Evolutionary conservation across 345 rosid genomes (phyloP), one percentile per base, ranked within the genome.

Genomic region (Noccaea caerulescens): DNA sequence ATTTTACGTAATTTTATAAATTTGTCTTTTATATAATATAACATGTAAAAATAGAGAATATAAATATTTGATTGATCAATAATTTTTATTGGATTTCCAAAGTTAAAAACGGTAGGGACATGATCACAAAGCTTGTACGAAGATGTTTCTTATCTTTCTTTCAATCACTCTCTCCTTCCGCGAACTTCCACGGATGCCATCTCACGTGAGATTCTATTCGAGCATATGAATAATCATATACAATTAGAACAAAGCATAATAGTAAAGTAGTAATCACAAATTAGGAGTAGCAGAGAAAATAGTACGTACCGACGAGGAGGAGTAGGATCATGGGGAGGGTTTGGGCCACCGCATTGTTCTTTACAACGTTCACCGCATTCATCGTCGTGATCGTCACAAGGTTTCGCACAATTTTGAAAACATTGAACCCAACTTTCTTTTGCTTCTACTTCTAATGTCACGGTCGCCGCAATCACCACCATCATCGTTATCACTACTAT

Each of bases 261-360:
- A 25, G 3, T 3, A 25, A 25, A 25, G 27, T 25, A 25, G 27
- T 25, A 25, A 25, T 25, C 27, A 25, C 27, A 25, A 25, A 25
- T 1, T 25, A 25, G 27, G 34, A 32, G 34, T 32, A 32, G 34
- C 27, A 32, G 34, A 32, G 34, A 32, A 3, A 25, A 25, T 25
- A 25, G 27, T 25, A 25, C 27, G 27, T 25, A 25, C 27, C 27
- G 27, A 25, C 27, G 27, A 1, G 27, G 27, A 25, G 27, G 27
- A 25, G 27, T 8, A 53, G 39, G 51, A 16, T 36, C 68, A 61
- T 52, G 75, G 4, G 76, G 63, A 62, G 76, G 76, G 45, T 72
- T 62, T 33, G 76, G 76, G 59, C 76, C 76, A 42, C 69, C 69
- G 37, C 76, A 72, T 43, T 54, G 20, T 38, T 62, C 7, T 54